phyloP scores from a whole-genome alignment of 495 filamentous ascomycete species.

The Trichoderma gamsii region DNA sequence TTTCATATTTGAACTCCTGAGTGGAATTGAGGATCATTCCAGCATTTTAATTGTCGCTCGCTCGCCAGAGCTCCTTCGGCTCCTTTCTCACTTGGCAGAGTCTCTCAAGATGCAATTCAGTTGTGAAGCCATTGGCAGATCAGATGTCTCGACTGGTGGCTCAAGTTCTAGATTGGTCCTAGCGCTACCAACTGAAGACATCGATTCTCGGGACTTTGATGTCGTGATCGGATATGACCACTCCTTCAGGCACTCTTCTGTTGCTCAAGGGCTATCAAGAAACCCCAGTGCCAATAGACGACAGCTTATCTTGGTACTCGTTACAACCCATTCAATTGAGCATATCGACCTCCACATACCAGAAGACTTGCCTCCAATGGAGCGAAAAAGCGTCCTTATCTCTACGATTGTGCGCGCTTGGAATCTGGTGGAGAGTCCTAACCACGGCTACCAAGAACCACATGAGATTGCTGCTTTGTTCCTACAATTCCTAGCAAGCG shows the following conservation, averaged over 20 bases:
- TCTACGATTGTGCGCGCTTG: constrained; percentile 28
- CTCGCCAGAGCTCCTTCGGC: constrained; percentile 26
- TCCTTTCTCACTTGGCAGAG: not conserved
- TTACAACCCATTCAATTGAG: constrained; percentile 38
- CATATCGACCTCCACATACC: constrained; percentile 37
- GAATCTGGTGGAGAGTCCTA: constrained; percentile 28
- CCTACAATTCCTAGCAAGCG: constrained; percentile 28
- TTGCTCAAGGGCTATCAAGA: not conserved
- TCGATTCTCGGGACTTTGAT: constrained; percentile 22
- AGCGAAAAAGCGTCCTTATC: constrained; percentile 28
- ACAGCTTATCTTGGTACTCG: constrained; percentile 27
- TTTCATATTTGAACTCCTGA: constrained; percentile 40
- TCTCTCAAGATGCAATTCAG: not conserved
- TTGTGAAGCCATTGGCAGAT: constrained; percentile 1
- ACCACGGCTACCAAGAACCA: constrained; percentile 24
- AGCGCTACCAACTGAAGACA: not conserved
- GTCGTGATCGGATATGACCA: constrained; percentile 40
- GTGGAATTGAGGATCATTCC: constrained; percentile 25
- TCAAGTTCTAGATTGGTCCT: not conserved
- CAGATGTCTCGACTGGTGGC: not conserved
- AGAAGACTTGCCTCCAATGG: constrained; percentile 27
- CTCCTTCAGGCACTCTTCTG: constrained; percentile 23
- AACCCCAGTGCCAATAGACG: not conserved
- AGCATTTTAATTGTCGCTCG: constrained; percentile 38
- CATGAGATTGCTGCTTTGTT: constrained; percentile 33